Evolutionary conservation across 805 yeast species (phyloP).

Genomic region (Saturnispora mendoncae): DNA sequence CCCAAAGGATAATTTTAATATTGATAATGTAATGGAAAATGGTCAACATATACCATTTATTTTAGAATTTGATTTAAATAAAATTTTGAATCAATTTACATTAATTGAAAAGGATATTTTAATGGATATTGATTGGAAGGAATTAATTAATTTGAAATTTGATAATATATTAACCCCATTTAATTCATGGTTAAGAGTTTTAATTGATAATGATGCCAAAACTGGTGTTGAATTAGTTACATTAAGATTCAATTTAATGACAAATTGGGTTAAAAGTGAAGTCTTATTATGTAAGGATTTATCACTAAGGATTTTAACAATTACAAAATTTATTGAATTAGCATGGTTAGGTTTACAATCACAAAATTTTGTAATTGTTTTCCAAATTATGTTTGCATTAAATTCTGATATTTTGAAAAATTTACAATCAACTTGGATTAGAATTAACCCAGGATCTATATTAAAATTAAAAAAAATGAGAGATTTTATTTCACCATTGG

Average conservation of each 20-base stretch:
- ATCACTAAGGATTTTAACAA: constrained; percentile 53
- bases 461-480: constrained; percentile 60
- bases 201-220: constrained; percentile 39
- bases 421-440: constrained; percentile 64
- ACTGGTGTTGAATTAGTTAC: constrained; percentile 78
- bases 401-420: constrained; percentile 54
- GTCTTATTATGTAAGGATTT: constrained; percentile 58
- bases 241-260: constrained; percentile 78
- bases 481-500: constrained; percentile 61
- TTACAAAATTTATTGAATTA: constrained; percentile 81
- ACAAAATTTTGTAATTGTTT: constrained; percentile 80
- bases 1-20: constrained; percentile 17
- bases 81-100: constrained; percentile 75
- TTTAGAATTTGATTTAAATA: constrained; percentile 56
- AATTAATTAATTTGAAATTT: constrained; percentile 71
- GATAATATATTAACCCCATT: constrained; percentile 55
- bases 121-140: constrained; percentile 87
- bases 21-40: constrained; percentile 35
- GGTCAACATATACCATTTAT: constrained; percentile 74
- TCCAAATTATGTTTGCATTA: constrained; percentile 80
- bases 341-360: constrained; percentile 63
- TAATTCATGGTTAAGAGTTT: constrained; percentile 74
- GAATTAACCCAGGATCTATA: constrained; percentile 63
- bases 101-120: constrained; percentile 78
- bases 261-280: constrained; percentile 89